Evolutionary conservation across 2,329 filamentous ascomycete species (phyloP).

Genomic region (Grosmannia huntii): DNA sequence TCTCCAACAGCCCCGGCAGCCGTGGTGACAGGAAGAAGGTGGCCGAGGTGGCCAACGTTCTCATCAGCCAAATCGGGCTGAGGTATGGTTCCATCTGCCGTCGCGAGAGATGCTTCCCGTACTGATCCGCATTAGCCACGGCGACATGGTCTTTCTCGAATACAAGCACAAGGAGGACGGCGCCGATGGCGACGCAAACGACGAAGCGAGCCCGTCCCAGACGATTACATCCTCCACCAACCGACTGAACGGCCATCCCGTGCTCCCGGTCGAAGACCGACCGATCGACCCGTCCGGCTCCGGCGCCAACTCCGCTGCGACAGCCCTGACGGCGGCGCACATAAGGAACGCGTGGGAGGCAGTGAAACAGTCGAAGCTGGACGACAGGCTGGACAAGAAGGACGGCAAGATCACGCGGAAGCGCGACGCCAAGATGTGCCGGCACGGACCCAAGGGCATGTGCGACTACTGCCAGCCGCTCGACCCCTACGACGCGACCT

Average conservation of each 20-base stretch:
- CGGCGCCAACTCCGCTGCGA: constrained; percentile 22
- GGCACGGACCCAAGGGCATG: constrained; percentile 94
- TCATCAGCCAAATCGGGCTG: constrained; percentile 46
- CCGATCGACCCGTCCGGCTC: constrained; percentile 54
- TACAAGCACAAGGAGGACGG: constrained; percentile 52
- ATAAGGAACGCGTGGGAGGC: constrained; percentile 90
- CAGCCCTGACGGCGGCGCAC: constrained; percentile 39
- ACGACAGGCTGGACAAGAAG: constrained; percentile 73
- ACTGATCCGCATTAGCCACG: constrained; percentile 46
- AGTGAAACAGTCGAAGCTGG: constrained; percentile 74
- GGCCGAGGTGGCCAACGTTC: constrained; percentile 42
- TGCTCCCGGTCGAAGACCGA: constrained; percentile 54
- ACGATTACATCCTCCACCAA: constrained; percentile 35
- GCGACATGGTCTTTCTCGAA: constrained; percentile 78
- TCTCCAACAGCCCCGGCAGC: constrained; percentile 48
- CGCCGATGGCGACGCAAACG: constrained; percentile 26
- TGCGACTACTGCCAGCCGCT: constrained; percentile 98
- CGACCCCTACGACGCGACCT: constrained; percentile 82
- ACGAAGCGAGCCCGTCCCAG: constrained; percentile 7
- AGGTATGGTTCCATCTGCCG: constrained; percentile 27
- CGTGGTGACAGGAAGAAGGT: constrained; percentile 42
- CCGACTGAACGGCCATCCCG: constrained; percentile 65
- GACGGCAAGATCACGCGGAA: constrained; percentile 79
- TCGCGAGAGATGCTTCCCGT: not conserved
- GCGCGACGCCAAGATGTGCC: constrained; percentile 75